A percentile compares a stretch with the other conserved stretches of the same genome.
phyloP scores from a whole-genome alignment of 768 basidiomycete species.

The Coprinellus micaceus region DNA sequence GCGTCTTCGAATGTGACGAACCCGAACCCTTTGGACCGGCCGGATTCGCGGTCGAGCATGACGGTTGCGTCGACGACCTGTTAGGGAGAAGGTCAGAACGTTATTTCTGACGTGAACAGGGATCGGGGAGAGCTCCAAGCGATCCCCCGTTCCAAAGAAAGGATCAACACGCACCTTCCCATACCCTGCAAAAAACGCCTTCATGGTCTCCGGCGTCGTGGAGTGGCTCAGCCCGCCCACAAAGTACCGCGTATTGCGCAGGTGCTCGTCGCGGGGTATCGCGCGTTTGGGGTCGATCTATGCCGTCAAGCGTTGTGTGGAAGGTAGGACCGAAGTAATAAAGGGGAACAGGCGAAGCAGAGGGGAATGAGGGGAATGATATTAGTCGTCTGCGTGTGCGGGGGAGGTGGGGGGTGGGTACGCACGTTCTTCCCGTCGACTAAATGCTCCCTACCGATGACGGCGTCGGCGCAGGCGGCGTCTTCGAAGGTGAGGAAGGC shows the following conservation, averaged over 20 bases:
- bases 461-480: constrained; percentile 55
- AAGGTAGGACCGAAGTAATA: too few relatives aligned
- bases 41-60: constrained; percentile 78
- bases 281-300: constrained; percentile 89
- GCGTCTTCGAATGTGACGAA: constrained; percentile 79
- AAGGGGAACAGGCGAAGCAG: too few relatives aligned
- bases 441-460: constrained; percentile 63
- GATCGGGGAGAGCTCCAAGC: too few relatives aligned
- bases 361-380: constrained; percentile 35
- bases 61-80: constrained; percentile 83
- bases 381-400: too few relatives aligned
- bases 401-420: too few relatives aligned
- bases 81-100: too few relatives aligned
- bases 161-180: too few relatives aligned
- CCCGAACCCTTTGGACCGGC: constrained; percentile 77
- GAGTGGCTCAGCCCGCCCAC: constrained; percentile 70
- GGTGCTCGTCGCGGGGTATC: constrained; percentile 78
- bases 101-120: not conserved
- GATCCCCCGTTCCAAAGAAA: too few relatives aligned
- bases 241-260: constrained; percentile 74
- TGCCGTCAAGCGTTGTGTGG: not conserved
- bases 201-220: constrained; percentile 70
- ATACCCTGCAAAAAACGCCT: constrained; percentile 63
- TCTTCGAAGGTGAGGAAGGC: constrained; percentile 83
- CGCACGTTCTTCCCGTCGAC: constrained; percentile 66